These are phyloP conservation scores for Multifurca ochricompacta DNA, from an alignment of 768 basidiomycete genomes.

Conservation along the genomic window DNA sequence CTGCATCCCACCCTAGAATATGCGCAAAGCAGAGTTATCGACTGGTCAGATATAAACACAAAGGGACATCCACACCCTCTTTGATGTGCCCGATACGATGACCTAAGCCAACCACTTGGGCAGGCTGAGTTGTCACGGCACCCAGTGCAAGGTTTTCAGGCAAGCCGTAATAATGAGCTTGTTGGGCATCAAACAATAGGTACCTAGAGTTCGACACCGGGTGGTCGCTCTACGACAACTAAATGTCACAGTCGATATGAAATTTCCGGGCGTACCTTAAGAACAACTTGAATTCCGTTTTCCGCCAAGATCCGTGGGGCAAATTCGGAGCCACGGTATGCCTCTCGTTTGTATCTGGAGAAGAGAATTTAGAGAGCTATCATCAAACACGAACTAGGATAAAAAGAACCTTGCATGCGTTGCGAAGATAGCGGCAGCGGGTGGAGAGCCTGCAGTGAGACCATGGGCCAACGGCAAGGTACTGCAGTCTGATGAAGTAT, in stretches of 20 bases:
- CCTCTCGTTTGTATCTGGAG: slow-evolving; percentile 52
- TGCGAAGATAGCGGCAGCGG: slow-evolving; percentile 69
- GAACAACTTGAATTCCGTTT: slow-evolving; percentile 39
- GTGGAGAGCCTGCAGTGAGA: slow-evolving; percentile 34
- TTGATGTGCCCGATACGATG: slow-evolving; percentile 70
- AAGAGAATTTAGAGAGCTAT: slow-evolving; percentile 1
- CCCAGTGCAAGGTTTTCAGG: slow-evolving; percentile 56
- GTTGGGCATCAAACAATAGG: slow-evolving; percentile 51
- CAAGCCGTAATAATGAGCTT: slow-evolving; percentile 67
- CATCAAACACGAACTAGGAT: background rate
- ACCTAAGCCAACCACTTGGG: slow-evolving; percentile 59
- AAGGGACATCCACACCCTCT: no score
- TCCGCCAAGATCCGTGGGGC: slow-evolving; percentile 48
- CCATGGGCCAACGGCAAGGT: background rate
- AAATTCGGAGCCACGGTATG: slow-evolving; percentile 49
- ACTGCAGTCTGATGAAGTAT: slow-evolving; percentile 22
- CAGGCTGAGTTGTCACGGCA: slow-evolving; percentile 65
- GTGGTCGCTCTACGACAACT: slow-evolving; percentile 40
- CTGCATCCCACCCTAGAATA: no score
- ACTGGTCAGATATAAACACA: no score
- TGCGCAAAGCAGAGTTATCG: no score
- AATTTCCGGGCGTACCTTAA: slow-evolving; percentile 38
- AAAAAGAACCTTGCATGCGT: slow-evolving; percentile 44
- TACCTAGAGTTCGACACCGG: slow-evolving; percentile 49
- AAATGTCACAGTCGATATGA: background rate